Evolutionary conservation across 2,329 filamentous ascomycete species (phyloP).

Genomic region (Botrytis hyacinthi): DNA sequence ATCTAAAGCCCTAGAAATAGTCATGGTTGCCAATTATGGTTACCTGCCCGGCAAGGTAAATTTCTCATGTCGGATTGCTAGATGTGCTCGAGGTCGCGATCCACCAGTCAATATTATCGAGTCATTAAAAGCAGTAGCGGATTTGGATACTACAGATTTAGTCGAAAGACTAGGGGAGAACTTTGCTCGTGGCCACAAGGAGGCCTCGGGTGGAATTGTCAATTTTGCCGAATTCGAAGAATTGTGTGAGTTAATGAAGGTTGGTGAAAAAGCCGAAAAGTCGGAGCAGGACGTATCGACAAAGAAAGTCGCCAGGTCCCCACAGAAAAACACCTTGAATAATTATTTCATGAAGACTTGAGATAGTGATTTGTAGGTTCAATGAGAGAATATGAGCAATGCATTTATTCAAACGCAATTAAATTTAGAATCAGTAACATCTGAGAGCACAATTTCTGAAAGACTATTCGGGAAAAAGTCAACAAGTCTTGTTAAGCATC

Average conservation of each 20-base stretch:
- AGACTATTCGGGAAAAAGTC: background rate
- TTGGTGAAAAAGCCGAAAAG: conserved; percentile 51
- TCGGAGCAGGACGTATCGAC: conserved; percentile 39
- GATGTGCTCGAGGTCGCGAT: conserved; percentile 52
- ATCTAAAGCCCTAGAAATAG: conserved; percentile 58
- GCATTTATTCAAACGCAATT: background rate
- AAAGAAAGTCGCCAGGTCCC: conserved; percentile 40
- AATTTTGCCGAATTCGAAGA: conserved; percentile 62
- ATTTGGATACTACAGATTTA: conserved; percentile 41
- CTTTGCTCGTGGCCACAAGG: conserved; percentile 66
- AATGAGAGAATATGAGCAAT: background rate
- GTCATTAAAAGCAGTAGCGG: conserved; percentile 52
- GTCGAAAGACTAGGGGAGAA: conserved; percentile 56
- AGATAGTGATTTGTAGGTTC: background rate
- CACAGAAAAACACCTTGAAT: conserved; percentile 53
- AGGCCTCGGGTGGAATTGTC: conserved; percentile 65
- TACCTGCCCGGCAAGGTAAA: conserved; percentile 63
- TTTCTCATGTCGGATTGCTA: conserved; percentile 63
- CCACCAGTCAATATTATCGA: conserved; percentile 63
- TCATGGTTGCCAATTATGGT: conserved; percentile 66
- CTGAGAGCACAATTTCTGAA: background rate
- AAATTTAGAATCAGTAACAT: background rate
- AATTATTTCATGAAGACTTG: conserved; percentile 52
- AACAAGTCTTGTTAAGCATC: background rate
- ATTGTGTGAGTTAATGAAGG: conserved; percentile 55